Evolutionary conservation across 306 rosid species (phyloP).

Genomic region (Myrica gale): DNA sequence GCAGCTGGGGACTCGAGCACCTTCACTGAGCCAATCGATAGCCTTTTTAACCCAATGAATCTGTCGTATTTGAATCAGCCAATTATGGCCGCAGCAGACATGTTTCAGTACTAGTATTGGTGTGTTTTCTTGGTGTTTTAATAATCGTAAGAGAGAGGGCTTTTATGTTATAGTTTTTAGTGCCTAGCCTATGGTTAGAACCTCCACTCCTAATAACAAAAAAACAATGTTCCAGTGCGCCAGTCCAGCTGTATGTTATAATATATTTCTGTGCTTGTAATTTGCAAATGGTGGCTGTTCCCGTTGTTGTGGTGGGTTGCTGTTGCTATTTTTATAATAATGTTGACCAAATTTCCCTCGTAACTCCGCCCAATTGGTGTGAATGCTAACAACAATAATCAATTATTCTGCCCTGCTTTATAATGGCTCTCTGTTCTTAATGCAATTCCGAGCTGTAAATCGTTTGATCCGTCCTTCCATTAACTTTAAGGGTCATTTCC

Average conservation of each 20-base stretch:
- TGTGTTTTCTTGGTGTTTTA: slow-evolving; percentile 5
- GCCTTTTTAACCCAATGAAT: slow-evolving; percentile 47
- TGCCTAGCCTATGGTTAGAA: slow-evolving; percentile 29
- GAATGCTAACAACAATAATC: not conserved
- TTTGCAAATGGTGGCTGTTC: slow-evolving; percentile 38
- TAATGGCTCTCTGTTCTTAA: not conserved
- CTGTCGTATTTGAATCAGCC: slow-evolving; percentile 61
- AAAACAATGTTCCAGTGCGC: slow-evolving; percentile 17
- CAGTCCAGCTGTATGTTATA: not conserved
- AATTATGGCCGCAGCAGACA: slow-evolving; percentile 58
- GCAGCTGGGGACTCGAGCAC: slow-evolving; percentile 24
- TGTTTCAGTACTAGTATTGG: slow-evolving; percentile 42
- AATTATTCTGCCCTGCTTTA: not conserved
- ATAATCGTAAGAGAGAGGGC: slow-evolving; percentile 5
- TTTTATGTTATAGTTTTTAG: slow-evolving; percentile 13
- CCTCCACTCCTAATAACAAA: slow-evolving; percentile 34
- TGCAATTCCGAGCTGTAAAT: not conserved
- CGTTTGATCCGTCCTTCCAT: not conserved
- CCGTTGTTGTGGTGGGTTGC: not conserved
- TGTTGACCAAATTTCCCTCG: slow-evolving; percentile 8
- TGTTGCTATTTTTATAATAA: slow-evolving; percentile 22
- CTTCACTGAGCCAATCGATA: slow-evolving; percentile 39
- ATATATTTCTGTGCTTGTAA: not conserved
- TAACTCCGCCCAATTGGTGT: not conserved
- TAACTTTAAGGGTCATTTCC: not conserved